Evolutionary conservation across 176 grass and related monocot species (phyloP), one percentile per base, ranked within the genome.

Genomic region (Stipa capillata): DNA sequence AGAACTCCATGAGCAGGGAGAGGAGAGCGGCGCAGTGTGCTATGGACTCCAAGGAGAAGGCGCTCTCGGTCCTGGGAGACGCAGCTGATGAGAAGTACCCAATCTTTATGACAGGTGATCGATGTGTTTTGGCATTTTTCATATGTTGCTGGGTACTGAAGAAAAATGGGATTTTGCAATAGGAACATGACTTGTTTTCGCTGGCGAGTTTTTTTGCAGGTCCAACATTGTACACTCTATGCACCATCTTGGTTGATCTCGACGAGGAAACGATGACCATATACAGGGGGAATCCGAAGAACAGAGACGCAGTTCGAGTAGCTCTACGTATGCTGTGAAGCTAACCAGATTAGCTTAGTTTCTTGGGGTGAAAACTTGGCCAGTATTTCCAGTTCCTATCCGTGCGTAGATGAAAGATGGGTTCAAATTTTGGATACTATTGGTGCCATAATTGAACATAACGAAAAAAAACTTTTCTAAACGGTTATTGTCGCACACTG

Each of bases 101-200:
- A 0, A 97, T 97, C 75, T 94, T 75, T 23, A 97, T 97, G 95
- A 83, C 87, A 73, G 94, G 91, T 90, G 43, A 79, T 68, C 51
- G 37, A 33, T 71, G 7, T 23, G 15, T 20, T 12, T 4, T n/a
- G 6, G 1, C n/a, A 35, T 43, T 57, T 18, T 36, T 18, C 34
- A n/a, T 28, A 29, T 14, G 54, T n/a, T 17, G 32, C 0, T 6
- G 2, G 58, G 3, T n/a, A 18, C n/a, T 32, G 50, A n/a, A n/a
- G n/a, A n/a, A 16, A 65, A 34, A 17, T 9, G 12, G 7, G 25
- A 36, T 8, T 77, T 40, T 47, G 23, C 35, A 64, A 29, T 37
- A 23, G 48, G 57, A 76, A 68, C 68, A 72, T 49, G 36, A 75
- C 7, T 27, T 17, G 11, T 40, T 65, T 33, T 41, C 27, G 1